Base-by-base conservation (phyloP, 2,329 filamentous ascomycete species). In the Cytospora paraplurivora region DNA sequence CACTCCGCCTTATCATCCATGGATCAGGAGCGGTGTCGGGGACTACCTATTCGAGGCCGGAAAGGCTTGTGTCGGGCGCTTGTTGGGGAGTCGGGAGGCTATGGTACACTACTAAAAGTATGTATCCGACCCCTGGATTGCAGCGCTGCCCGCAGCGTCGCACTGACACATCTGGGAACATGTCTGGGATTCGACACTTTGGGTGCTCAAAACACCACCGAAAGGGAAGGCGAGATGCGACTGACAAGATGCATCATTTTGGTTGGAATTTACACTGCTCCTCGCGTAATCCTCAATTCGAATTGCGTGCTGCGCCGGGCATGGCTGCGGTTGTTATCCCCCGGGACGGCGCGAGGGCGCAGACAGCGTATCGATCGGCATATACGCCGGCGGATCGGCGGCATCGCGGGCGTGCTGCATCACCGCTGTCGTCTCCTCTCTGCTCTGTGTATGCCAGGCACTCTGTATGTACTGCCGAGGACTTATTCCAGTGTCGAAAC, bases 21-120 rank as follows among this genome's bases (percentile, higher is more conserved):
- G n/a, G n/a, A n/a, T 64, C 52, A 58, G 60, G 56, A 62, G 62
- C 64, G 61, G 58, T 56, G 56, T 66, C 64, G 64, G 64, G 57
- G 32, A 51, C 44, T 5, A 19, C 47, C 32, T 27, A 19, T 37
- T 27, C 37, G 35, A 17, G 13, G 53, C 61, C 64, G 57, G 61
- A 63, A 61, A 51, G 61, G 64, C n/a, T 56, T 54, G 12, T 59
- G 64, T 66, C 64, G 64, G 27, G 64, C 61, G 61, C 63, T 56
- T 63, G 55, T 56, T 62, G 61, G 64, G 54, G n/a, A n/a, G n/a
- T n/a, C n/a, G n/a, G 44, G 11, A 15, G 35, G 35, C 44, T 47
- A 37, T 11, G 44, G n/a, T 47, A 47, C 21, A 27, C 44, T 37
- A 37, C 35, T 13, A 10, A 37, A 37, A 13, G 35, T 37, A 37